These are phyloP conservation scores for Ascomycota sp. DNA, from an alignment of 2,329 filamentous ascomycete species.

Conservation along the genomic window DNA sequence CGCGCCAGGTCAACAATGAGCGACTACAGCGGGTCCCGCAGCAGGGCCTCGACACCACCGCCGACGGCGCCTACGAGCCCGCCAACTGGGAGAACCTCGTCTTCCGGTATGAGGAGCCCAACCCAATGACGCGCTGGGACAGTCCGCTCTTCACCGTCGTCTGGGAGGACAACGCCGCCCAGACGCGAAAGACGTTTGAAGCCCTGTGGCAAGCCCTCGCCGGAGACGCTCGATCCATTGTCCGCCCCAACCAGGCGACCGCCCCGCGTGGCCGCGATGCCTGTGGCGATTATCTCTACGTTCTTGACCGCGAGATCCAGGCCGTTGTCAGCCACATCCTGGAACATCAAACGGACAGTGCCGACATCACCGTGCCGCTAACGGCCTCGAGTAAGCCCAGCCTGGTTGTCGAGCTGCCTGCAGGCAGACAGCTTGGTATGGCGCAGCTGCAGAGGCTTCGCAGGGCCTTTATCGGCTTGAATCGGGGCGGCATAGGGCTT, in stretches of 20 bases:
- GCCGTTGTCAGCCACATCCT: slow-evolving; percentile 49
- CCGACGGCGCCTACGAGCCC: slow-evolving; percentile 24
- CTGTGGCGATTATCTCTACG: slow-evolving; percentile 53
- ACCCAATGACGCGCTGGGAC: slow-evolving; percentile 68
- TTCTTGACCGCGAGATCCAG: slow-evolving; percentile 58
- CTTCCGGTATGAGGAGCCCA: slow-evolving; percentile 69
- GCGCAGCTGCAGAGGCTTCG: slow-evolving; percentile 58
- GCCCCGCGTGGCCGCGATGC: slow-evolving; percentile 39
- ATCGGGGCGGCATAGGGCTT: slow-evolving; percentile 42
- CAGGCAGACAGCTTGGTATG: slow-evolving; percentile 37
- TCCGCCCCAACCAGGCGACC: slow-evolving; percentile 56
- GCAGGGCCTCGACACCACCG: not conserved
- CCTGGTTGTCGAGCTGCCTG: slow-evolving; percentile 40
- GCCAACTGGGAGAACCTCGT: slow-evolving; percentile 57
- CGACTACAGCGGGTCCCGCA: slow-evolving; percentile 18
- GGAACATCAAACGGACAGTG: slow-evolving; percentile 42
- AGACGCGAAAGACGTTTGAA: slow-evolving; percentile 31
- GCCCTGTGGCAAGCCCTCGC: slow-evolving; percentile 55
- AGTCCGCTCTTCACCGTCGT: slow-evolving; percentile 60
- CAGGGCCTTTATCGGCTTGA: slow-evolving; percentile 55
- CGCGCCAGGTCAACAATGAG: slow-evolving; percentile 34
- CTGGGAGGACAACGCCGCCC: slow-evolving; percentile 49
- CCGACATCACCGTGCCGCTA: slow-evolving; percentile 27
- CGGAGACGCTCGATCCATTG: slow-evolving; percentile 36
- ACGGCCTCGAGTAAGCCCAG: slow-evolving; percentile 18